A percentile compares a stretch with the other conserved stretches of the same genome.
phyloP scores from a whole-genome alignment of 2,329 filamentous ascomycete genomes.

The Teratosphaeria zuluensis region DNA sequence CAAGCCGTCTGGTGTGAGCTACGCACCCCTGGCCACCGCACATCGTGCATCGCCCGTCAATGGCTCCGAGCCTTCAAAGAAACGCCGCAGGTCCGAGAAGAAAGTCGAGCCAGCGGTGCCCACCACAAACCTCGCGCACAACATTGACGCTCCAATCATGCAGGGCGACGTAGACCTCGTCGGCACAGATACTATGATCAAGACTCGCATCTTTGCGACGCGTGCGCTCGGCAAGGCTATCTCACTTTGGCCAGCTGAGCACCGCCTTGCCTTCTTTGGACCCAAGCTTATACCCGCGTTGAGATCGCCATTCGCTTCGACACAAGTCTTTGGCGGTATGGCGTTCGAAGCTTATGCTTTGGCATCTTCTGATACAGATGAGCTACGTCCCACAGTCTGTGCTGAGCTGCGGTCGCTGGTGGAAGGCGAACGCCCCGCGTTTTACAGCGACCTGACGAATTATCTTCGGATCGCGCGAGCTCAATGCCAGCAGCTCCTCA shows the following conservation, averaged over 20 bases:
- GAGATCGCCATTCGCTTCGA: constrained; percentile 67
- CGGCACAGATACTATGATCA: constrained; percentile 75
- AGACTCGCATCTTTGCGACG: constrained; percentile 80
- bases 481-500: constrained; percentile 81
- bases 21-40: constrained; percentile 44
- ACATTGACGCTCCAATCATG: constrained; percentile 97
- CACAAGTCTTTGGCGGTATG: constrained; percentile 73
- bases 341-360: constrained; percentile 83
- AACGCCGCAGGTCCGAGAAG: constrained; percentile 78
- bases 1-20: constrained; percentile 82
- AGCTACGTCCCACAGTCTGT: constrained; percentile 51
- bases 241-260: constrained; percentile 57
- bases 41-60: constrained; percentile 35
- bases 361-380: constrained; percentile 31
- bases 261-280: constrained; percentile 54
- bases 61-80: constrained; percentile 55
- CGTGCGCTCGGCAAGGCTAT: constrained; percentile 79
- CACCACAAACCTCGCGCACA: constrained; percentile 55
- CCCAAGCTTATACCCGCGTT: constrained; percentile 57
- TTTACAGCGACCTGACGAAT: constrained; percentile 83
- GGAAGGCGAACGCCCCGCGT: constrained; percentile 67
- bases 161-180: constrained; percentile 93
- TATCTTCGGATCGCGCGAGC: constrained; percentile 82
- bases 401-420: constrained; percentile 62
- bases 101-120: constrained; percentile 51